phyloP scores from a whole-genome alignment of 257 asterid species.

The Solanum arcanum region DNA sequence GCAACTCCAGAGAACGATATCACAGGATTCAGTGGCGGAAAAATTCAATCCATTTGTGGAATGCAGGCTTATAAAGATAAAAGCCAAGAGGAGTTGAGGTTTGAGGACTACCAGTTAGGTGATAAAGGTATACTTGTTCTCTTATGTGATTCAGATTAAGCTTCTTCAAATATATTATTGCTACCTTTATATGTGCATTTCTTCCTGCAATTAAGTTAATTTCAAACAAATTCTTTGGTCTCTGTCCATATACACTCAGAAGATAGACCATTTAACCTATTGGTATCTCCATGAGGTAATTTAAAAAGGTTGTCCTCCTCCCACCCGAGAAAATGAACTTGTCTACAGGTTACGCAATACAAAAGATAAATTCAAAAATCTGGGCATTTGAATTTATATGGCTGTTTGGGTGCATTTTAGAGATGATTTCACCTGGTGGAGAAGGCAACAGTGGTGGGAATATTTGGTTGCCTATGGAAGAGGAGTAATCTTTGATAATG shows the following conservation, averaged over 20 bases:
- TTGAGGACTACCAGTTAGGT: conserved; percentile 62
- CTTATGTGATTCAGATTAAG: background rate
- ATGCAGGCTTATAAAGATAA: conserved; percentile 57
- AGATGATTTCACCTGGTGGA: background rate
- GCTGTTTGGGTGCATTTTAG: background rate
- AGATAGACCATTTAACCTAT: background rate
- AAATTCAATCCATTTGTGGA: conserved; percentile 58
- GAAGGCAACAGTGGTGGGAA: background rate
- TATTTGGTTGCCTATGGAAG: background rate
- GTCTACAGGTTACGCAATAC: background rate
- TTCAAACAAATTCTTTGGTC: background rate
- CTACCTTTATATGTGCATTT: background rate
- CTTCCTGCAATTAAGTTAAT: background rate
- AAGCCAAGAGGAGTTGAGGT: conserved; percentile 78
- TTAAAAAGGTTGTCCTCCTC: background rate
- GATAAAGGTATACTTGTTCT: conserved; percentile 37
- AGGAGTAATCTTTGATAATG: background rate
- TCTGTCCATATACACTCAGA: background rate
- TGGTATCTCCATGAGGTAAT: background rate
- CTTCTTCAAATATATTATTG: background rate
- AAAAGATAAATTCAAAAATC: background rate
- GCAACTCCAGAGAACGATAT: conserved; percentile 42
- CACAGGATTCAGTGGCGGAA: conserved; percentile 19
- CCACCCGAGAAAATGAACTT: background rate
- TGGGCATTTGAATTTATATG: background rate